Evolutionary conservation across 2,329 filamentous ascomycete genomes (phyloP), one percentile per base, ranked within the genome.

Genomic region (Sphaerulina populicola): DNA sequence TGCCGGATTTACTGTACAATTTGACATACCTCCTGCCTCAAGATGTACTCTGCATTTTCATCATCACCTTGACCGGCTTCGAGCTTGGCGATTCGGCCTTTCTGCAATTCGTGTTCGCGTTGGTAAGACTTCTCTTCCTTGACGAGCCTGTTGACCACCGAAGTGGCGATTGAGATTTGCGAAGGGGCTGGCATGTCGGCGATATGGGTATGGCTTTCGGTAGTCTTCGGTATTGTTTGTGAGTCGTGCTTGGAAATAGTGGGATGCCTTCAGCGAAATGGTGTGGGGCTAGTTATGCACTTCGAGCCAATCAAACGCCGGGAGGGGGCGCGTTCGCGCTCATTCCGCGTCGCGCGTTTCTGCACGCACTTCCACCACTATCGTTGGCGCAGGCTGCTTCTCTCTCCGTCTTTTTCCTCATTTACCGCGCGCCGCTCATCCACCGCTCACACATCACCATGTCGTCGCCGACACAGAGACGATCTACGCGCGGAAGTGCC

Each of bases 121-220:
- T 90, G 85, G 73, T 98, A 97, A 62, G 84, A 91, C 36, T 79
- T 75, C 69, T 96, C 88, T 70, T 98, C 93, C 71, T 94, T 96
- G 59, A 95, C 80, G 43, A 97, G 80, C 53, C 93, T 88, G 62
- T 79, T 76, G 60, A 97, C 81, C 15, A 88, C 82, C 55, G 83
- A 80, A 21, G 87, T 93, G 40, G 85, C 82, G 66, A 96, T 93
- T 62, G 80, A 71, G 67, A 96, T 81, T 60, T 83, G 78, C 1
- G 83, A 82, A 40, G 86, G 86, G 30, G 88, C 77, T 3, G 87
- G 78, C 89, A 95, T 95, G 44, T 45, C 69, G 29, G 36, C 18
- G 14, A 6, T 18, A 23, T 40, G 35, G 35, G 14, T 45, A 15
- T 30, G 45, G 10, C n/a, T 27, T 36, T 21, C 40, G 31, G 23